Conservation (phyloP, 2,329 filamentous ascomycete genomes). For the Pseudogymnoascus sp. region DNA sequence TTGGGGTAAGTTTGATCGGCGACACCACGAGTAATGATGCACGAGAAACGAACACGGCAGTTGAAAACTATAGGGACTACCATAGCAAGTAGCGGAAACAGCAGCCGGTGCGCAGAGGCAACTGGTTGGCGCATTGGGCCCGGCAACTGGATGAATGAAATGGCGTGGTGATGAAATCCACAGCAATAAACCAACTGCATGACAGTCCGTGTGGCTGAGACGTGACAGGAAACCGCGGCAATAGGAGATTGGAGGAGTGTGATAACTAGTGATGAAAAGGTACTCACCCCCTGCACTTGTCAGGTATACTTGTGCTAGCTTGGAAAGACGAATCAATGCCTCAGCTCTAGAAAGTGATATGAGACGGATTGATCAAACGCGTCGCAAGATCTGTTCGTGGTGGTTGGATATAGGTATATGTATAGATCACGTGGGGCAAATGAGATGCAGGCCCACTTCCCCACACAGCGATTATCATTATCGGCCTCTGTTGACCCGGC, state of each 20-base stretch:
- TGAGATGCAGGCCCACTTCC: conserved; percentile 1
- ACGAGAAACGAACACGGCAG: neutral
- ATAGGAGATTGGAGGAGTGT: conserved; percentile 6
- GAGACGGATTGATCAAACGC: conserved; percentile 7
- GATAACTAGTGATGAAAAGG: conserved; percentile 1
- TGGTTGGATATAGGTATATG: neutral
- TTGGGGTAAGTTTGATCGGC: neutral
- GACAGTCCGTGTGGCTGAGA: conserved; percentile 10
- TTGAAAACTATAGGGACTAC: neutral
- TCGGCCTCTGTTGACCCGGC: neutral
- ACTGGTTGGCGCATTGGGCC: neutral
- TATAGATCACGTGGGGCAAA: neutral
- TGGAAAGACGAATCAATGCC: neutral
- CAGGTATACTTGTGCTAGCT: conserved; percentile 1
- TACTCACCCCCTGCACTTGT: conserved; percentile 7
- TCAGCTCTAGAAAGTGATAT: neutral
- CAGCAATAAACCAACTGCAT: conserved; percentile 3
- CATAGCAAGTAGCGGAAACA: neutral
- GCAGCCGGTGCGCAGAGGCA: neutral
- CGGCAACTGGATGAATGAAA: neutral
- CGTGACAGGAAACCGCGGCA: conserved; percentile 1
- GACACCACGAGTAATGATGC: neutral
- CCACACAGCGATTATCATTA: neutral
- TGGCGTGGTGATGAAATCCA: conserved; percentile 2
- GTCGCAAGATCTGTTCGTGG: neutral